Evolutionary conservation across 371 early-diverging fungal genomes (phyloP).

Genomic region (Blakeslea trispora): DNA sequence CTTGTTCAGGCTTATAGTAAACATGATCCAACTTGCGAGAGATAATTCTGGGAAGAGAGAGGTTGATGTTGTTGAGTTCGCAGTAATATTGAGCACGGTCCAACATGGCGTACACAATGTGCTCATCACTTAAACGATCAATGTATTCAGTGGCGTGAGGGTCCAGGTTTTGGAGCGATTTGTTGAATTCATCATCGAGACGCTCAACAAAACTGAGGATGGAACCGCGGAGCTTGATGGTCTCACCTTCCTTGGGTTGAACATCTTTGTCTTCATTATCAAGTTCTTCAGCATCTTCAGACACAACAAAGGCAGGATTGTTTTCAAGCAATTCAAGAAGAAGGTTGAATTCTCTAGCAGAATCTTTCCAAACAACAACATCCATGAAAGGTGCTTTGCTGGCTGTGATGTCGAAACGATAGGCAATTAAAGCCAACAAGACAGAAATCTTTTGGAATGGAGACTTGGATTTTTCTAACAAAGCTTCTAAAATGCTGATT

Average conservation of each 20-base stretch:
- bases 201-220: constrained; percentile 90
- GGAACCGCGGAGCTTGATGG: constrained; percentile 77
- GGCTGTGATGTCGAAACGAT: constrained; percentile 86
- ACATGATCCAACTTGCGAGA: constrained; percentile 93
- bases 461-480: constrained; percentile 69
- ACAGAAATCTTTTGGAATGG: constrained; percentile 87
- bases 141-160: constrained; percentile 96
- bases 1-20: constrained; percentile 86
- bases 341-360: constrained; percentile 70
- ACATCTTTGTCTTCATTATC: constrained; percentile 74
- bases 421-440: constrained; percentile 84
- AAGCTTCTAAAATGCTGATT: constrained; percentile 65
- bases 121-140: constrained; percentile 91
- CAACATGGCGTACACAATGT: constrained; percentile 83
- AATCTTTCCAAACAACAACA: constrained; percentile 79
- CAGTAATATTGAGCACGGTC: constrained; percentile 87
- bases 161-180: constrained; percentile 93
- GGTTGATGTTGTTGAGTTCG: constrained; percentile 60
- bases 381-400: constrained; percentile 72
- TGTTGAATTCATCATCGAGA: constrained; percentile 95
- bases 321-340: constrained; percentile 77
- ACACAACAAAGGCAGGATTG: constrained; percentile 59
- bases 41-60: constrained; percentile 69
- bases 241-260: constrained; percentile 51
- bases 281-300: constrained; percentile 67